Percentiles rank a stretch among this genome's conserved stretches.
These are phyloP conservation scores for Plasmodium chabaudi DNA, from an alignment of 169 alveolate species.

Conservation along the genomic window DNA sequence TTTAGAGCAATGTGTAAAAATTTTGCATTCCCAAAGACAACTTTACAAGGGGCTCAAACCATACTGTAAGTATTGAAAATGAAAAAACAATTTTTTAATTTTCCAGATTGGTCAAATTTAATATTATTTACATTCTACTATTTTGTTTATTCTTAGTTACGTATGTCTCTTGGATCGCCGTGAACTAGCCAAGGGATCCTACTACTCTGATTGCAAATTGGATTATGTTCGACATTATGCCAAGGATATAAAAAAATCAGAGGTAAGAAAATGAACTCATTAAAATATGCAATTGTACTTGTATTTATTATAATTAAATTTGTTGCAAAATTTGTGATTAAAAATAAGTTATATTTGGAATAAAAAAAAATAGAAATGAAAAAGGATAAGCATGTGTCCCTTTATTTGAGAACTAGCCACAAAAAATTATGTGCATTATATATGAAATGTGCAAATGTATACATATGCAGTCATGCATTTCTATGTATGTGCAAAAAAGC, in stretches of 20 bases:
- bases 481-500: not conserved
- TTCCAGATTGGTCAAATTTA: not conserved
- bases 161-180: constrained; percentile 56
- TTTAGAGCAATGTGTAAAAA: constrained; percentile 42
- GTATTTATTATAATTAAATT: not conserved
- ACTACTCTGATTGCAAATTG: constrained; percentile 65
- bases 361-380: constrained; percentile 6
- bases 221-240: constrained; percentile 50
- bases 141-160: constrained; percentile 6
- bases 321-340: too few species aligned
- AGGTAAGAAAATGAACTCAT: constrained; percentile 1
- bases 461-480: not conserved
- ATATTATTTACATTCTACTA: not conserved
- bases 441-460: not conserved
- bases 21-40: constrained; percentile 39
- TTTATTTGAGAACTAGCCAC: not conserved
- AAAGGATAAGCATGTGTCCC: not conserved
- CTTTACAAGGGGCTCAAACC: constrained; percentile 73
- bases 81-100: not conserved
- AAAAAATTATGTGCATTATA: not conserved
- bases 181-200: constrained; percentile 49
- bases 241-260: constrained; percentile 21
- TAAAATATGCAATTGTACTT: not conserved
- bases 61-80: constrained; percentile 33
- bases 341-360: too few species aligned